Percentiles rank a stretch among this genome's conserved stretches.
Conservation (phyloP, 257 asterid genomes). For the Dorcoceras hygrometricum region DNA sequence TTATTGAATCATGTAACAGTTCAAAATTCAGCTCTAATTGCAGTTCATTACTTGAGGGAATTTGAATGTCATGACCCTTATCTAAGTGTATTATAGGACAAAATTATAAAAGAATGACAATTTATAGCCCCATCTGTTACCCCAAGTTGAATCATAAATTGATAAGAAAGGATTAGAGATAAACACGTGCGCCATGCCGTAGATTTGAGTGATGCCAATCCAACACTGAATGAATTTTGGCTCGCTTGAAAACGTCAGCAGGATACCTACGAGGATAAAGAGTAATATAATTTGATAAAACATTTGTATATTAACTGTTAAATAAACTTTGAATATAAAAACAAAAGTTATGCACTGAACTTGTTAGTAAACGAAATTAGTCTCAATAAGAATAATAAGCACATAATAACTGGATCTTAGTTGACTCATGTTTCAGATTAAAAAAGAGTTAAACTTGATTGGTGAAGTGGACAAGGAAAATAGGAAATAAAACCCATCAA, state of each 20-base stretch:
- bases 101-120: background rate
- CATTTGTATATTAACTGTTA: background rate
- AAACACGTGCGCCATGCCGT: slow-evolving; percentile 79
- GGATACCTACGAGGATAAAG: slow-evolving; percentile 66
- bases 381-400: background rate
- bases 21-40: background rate
- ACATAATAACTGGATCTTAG: background rate
- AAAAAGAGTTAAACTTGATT: background rate
- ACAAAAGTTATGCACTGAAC: background rate
- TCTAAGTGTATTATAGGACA: slow-evolving; percentile 6
- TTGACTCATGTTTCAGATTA: background rate
- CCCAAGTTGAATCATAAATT: slow-evolving; percentile 6
- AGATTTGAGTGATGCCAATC: slow-evolving; percentile 93
- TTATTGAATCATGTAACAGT: background rate
- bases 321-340: too few relatives aligned
- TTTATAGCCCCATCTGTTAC: background rate
- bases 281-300: too few relatives aligned
- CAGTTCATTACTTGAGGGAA: slow-evolving; percentile 9
- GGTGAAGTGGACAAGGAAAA: background rate
- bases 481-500: background rate
- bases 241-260: slow-evolving; percentile 67
- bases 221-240: slow-evolving; percentile 74
- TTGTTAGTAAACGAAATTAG: background rate
- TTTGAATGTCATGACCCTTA: background rate
- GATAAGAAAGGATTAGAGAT: slow-evolving; percentile 4